phyloP scores from a whole-genome alignment of 2,329 filamentous ascomycete genomes.

The Hymenotorrendiella dingleyae region DNA sequence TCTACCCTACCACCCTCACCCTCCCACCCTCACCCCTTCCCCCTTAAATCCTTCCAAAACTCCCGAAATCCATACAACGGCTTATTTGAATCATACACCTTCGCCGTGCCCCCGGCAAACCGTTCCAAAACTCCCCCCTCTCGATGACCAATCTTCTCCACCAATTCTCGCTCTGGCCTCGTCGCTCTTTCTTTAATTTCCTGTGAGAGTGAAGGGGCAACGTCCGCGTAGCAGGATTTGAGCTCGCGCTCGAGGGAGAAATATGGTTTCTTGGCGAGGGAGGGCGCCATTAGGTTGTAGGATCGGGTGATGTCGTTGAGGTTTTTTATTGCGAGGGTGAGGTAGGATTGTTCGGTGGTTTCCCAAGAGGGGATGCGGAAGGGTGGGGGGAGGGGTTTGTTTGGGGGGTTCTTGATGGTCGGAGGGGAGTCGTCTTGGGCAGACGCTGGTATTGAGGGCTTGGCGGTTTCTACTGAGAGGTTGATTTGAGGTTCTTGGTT shows the following conservation, averaged over 20 bases:
- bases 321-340: conserved; percentile 67
- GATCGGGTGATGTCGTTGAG: conserved; percentile 76
- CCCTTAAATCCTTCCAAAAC: conserved; percentile 78
- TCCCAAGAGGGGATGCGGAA: conserved; percentile 80
- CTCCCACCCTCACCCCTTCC: no score
- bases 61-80: conserved; percentile 81
- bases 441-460: conserved; percentile 6
- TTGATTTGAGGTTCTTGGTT: conserved; percentile 9
- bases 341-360: conserved; percentile 64
- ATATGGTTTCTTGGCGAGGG: conserved; percentile 89
- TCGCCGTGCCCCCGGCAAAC: conserved; percentile 48
- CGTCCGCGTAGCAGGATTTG: conserved; percentile 73
- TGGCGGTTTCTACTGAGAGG: conserved; percentile 16
- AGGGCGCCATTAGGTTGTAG: conserved; percentile 93
- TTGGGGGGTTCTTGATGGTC: conserved; percentile 4
- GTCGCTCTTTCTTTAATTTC: conserved; percentile 66
- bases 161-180: conserved; percentile 36
- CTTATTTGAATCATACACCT: conserved; percentile 67
- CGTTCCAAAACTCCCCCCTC: conserved; percentile 54
- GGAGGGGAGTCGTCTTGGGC: conserved; percentile 4
- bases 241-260: conserved; percentile 80
- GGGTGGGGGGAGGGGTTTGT: conserved; percentile 43
- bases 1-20: no score
- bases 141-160: conserved; percentile 37
- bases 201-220: conserved; percentile 68